These are phyloP conservation scores for Alternaria sp. DNA, from an alignment of 2,329 filamentous ascomycete species.

Conservation along the genomic window DNA sequence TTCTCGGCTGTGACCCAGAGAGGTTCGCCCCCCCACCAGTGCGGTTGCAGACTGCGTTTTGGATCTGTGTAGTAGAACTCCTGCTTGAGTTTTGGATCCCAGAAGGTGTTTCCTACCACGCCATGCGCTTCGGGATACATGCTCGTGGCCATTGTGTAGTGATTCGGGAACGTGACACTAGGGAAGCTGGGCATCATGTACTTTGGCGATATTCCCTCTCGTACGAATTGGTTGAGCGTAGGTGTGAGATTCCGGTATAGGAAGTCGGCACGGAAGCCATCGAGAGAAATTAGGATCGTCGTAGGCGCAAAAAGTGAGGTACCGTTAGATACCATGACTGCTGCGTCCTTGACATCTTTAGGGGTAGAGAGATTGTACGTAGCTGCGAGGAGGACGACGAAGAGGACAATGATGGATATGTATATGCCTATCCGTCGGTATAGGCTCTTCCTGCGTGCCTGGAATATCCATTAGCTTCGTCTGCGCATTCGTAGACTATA, in stretches of 20 bases:
- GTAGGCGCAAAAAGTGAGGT: slow-evolving; percentile 89
- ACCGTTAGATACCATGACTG: slow-evolving; percentile 71
- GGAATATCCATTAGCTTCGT: slow-evolving; percentile 29
- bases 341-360: slow-evolving; percentile 32
- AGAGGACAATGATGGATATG: slow-evolving; percentile 60
- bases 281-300: slow-evolving; percentile 90
- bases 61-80: slow-evolving; percentile 91
- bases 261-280: slow-evolving; percentile 96
- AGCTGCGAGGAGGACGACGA: slow-evolving; percentile 63
- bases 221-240: slow-evolving; percentile 77
- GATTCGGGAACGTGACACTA: slow-evolving; percentile 93
- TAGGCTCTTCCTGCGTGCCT: slow-evolving; percentile 46
- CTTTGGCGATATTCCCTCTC: slow-evolving; percentile 83
- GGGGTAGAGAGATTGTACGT: slow-evolving; percentile 64
- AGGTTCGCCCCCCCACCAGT: slow-evolving; percentile 96
- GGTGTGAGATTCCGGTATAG: slow-evolving; percentile 84
- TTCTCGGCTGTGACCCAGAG: slow-evolving; percentile 93
- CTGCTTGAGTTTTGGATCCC: slow-evolving; percentile 77
- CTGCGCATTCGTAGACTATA: slow-evolving; percentile 44
- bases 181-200: slow-evolving; percentile 97
- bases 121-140: slow-evolving; percentile 93
- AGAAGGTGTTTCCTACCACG: slow-evolving; percentile 93
- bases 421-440: slow-evolving; percentile 55
- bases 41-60: slow-evolving; percentile 75
- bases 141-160: slow-evolving; percentile 92